Conservation (phyloP, 202 grass and related monocot species). For the Sporobolus alterniflorus region DNA sequence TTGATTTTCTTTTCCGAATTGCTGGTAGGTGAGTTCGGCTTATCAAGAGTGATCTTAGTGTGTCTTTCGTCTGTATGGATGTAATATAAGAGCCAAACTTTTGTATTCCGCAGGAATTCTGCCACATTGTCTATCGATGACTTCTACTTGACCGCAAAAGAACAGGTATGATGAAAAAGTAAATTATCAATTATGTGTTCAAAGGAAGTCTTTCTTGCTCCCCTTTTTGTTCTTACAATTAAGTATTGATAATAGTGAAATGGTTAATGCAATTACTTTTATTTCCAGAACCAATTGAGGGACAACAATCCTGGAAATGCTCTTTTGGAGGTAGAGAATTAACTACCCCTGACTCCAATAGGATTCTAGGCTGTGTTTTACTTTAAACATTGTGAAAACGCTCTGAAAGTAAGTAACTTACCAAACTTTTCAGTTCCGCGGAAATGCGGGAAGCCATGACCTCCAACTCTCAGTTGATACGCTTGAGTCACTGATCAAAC, state of each 20-base stretch:
- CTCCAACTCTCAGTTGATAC: slow-evolving; percentile 89
- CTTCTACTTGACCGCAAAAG: slow-evolving; percentile 92
- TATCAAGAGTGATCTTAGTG: slow-evolving; percentile 11
- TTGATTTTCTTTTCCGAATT: slow-evolving; percentile 83
- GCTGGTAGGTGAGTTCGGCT: slow-evolving; percentile 72
- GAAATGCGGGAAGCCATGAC: slow-evolving; percentile 99
- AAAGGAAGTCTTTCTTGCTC: not conserved
- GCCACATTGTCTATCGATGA: slow-evolving; percentile 95
- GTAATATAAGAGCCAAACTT: slow-evolving; percentile 7
- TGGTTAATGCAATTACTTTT: slow-evolving; percentile 14
- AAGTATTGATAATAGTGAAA: slow-evolving; percentile 20
- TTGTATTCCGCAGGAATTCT: slow-evolving; percentile 52
- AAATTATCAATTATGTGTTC: not conserved
- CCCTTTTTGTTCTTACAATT: not conserved
- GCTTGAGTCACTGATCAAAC: slow-evolving; percentile 73
- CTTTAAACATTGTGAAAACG: slow-evolving; percentile 31
- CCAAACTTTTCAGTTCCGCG: slow-evolving; percentile 74
- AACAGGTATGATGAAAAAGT: slow-evolving; percentile 58
- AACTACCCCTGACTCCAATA: not conserved
- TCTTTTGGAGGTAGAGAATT: slow-evolving; percentile 82
- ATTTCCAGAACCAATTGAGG: slow-evolving; percentile 75
- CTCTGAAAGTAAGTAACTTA: slow-evolving; percentile 35
- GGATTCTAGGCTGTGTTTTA: slow-evolving; percentile 13
- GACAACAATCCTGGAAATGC: slow-evolving; percentile 76
- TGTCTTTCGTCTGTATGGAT: slow-evolving; percentile 17